These are phyloP conservation scores for Polygonum maritimum DNA, from an alignment of 148 eudicot species.

Conservation along the genomic window DNA sequence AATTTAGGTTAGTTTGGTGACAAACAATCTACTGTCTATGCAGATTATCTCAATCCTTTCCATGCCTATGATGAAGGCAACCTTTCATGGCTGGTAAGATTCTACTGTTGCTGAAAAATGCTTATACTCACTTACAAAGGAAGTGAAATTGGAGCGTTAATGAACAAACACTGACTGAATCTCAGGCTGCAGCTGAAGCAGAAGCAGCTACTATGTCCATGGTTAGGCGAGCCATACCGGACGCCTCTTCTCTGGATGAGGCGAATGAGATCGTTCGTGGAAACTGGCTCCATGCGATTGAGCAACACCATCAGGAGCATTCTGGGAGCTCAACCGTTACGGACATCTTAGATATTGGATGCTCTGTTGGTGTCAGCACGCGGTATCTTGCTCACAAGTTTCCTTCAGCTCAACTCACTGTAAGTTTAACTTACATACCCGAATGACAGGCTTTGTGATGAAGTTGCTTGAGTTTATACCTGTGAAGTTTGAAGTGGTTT, in stretches of 20 bases:
- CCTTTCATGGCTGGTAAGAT: conserved; percentile 94
- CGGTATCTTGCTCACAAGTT: conserved; percentile 65
- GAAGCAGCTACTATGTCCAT: conserved; percentile 92
- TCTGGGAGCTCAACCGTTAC: conserved; percentile 34
- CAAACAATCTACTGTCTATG: conserved; percentile 14
- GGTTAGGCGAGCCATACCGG: conserved; percentile 68
- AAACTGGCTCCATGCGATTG: conserved; percentile 80
- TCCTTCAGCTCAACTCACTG: conserved; percentile 69
- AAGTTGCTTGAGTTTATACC: background rate
- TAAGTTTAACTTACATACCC: conserved; percentile 18
- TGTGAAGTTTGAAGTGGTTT: background rate
- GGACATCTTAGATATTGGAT: conserved; percentile 82
- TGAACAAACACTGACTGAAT: background rate
- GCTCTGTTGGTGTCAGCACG: conserved; percentile 91
- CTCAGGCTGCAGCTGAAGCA: conserved; percentile 98
- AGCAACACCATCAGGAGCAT: conserved; percentile 56
- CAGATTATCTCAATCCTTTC: conserved; percentile 97
- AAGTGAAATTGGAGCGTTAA: background rate
- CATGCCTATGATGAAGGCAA: conserved; percentile 99
- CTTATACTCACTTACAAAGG: background rate
- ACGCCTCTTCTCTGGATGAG: conserved; percentile 75
- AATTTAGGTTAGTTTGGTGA: background rate
- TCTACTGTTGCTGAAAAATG: background rate
- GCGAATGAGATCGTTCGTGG: conserved; percentile 87
- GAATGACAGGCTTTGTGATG: background rate